These are phyloP conservation scores for Podospora pseudopauciseta DNA, from an alignment of 495 filamentous ascomycete species.

Conservation along the genomic window DNA sequence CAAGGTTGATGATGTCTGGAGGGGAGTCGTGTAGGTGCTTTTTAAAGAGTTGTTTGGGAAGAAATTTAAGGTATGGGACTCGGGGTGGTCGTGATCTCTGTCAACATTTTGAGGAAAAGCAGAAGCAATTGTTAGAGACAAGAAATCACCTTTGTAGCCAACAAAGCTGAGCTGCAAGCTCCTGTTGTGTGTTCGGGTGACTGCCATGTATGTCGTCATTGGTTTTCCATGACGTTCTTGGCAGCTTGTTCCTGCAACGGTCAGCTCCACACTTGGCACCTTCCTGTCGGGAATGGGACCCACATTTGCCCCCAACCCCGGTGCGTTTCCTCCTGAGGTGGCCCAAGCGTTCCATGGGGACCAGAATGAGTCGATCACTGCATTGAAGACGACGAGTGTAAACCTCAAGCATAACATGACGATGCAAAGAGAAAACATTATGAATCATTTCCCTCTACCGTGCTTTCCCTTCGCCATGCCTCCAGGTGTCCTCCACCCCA, in stretches of 20 bases:
- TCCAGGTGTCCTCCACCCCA: not conserved
- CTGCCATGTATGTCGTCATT: slow-evolving; percentile 12
- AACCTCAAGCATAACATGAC: not conserved
- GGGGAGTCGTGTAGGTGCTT: not conserved
- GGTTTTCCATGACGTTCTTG: slow-evolving; percentile 8
- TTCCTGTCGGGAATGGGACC: not conserved
- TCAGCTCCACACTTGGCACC: not conserved
- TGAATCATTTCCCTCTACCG: not conserved
- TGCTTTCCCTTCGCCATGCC: not conserved
- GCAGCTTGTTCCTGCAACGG: not conserved
- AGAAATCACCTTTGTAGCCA: not conserved
- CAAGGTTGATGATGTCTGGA: not conserved
- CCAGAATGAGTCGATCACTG: too few relatives aligned
- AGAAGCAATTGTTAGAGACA: not conserved
- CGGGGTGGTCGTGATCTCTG: not conserved
- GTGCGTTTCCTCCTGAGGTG: not conserved
- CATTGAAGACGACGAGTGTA: not conserved
- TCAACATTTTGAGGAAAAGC: not conserved
- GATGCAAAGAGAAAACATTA: not conserved
- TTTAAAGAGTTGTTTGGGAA: not conserved
- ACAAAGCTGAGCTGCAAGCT: not conserved
- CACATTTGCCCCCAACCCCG: not conserved
- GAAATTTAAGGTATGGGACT: not conserved
- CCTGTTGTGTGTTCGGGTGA: not conserved
- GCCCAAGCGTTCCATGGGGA: not conserved